Percentiles rank a stretch among this genome's conserved stretches.
Evolutionary conservation across 2,329 filamentous ascomycete species (phyloP).

Genomic region (Trichoderma simmonsii): DNA sequence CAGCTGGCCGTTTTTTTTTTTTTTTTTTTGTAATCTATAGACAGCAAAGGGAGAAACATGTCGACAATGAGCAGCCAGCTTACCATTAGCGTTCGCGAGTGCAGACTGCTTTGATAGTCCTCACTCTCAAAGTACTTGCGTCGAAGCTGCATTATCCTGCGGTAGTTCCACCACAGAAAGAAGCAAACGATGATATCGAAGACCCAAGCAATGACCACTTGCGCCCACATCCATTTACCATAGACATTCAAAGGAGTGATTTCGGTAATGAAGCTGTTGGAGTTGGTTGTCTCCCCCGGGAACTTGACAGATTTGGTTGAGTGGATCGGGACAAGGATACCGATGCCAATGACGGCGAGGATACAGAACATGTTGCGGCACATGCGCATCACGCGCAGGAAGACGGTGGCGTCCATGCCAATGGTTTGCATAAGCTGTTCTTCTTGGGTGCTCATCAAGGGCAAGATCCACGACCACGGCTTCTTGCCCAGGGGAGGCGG

Average conservation of each 20-base stretch:
- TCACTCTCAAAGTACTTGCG: constrained; percentile 78
- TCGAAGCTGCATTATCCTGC: constrained; percentile 65
- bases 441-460: constrained; percentile 76
- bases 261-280: constrained; percentile 48
- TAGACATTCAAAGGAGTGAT: constrained; percentile 59
- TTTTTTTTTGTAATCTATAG: no score
- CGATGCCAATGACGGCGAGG: constrained; percentile 69
- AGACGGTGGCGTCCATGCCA: constrained; percentile 87
- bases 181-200: constrained; percentile 73
- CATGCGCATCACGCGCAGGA: constrained; percentile 87
- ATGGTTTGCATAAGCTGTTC: constrained; percentile 73
- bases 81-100: constrained; percentile 69
- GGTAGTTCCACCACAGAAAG: constrained; percentile 91
- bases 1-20: constrained; percentile 6
- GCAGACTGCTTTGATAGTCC: constrained; percentile 85
- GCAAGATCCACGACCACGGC: constrained; percentile 82
- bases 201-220: constrained; percentile 57
- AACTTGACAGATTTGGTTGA: constrained; percentile 43
- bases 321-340: constrained; percentile 80
- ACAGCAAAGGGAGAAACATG: neutral
- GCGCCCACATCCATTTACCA: constrained; percentile 54
- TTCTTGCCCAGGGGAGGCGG: constrained; percentile 83
- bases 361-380: constrained; percentile 82
- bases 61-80: constrained; percentile 21
- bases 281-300: constrained; percentile 5